These are phyloP conservation scores for Serpula lacrymans DNA, from an alignment of 768 basidiomycete species.

Conservation along the genomic window DNA sequence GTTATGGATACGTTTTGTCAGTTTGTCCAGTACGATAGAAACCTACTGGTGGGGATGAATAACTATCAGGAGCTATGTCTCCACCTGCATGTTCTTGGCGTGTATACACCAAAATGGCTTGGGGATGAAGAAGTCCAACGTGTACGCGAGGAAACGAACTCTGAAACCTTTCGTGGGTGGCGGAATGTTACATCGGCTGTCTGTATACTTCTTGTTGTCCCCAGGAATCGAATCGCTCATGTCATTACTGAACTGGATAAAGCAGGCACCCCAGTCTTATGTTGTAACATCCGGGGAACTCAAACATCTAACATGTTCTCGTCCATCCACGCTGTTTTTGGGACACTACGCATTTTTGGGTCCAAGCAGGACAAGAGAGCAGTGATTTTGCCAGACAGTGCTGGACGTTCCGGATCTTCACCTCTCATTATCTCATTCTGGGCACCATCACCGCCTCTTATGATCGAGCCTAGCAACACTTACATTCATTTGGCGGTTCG, in stretches of 20 bases:
- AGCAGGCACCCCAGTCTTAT: conserved; percentile 14
- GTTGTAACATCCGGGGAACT: conserved; percentile 16
- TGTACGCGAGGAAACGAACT: too few species aligned
- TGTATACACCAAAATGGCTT: conserved; percentile 1
- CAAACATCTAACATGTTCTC: conserved; percentile 13
- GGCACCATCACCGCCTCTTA: conserved; percentile 5
- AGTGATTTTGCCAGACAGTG: conserved; percentile 4
- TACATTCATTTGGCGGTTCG: conserved; percentile 15
- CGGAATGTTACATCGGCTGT: neutral
- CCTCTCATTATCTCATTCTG: conserved; percentile 21
- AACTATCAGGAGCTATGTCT: conserved; percentile 8
- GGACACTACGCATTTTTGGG: conserved; percentile 15
- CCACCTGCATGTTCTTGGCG: conserved; percentile 5
- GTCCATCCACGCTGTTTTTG: conserved; percentile 17
- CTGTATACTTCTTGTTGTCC: neutral
- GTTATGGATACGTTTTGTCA: conserved; percentile 2
- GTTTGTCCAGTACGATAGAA: neutral
- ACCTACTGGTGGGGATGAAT: neutral
- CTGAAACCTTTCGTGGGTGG: neutral
- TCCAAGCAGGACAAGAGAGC: conserved; percentile 14
- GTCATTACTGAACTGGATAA: too few species aligned
- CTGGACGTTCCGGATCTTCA: conserved; percentile 5
- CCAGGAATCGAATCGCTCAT: too few species aligned
- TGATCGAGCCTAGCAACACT: conserved; percentile 11
- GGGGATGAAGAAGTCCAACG: neutral